phyloP scores from a whole-genome alignment of 75 land plant species.

The Selaginella moellendorffii region DNA sequence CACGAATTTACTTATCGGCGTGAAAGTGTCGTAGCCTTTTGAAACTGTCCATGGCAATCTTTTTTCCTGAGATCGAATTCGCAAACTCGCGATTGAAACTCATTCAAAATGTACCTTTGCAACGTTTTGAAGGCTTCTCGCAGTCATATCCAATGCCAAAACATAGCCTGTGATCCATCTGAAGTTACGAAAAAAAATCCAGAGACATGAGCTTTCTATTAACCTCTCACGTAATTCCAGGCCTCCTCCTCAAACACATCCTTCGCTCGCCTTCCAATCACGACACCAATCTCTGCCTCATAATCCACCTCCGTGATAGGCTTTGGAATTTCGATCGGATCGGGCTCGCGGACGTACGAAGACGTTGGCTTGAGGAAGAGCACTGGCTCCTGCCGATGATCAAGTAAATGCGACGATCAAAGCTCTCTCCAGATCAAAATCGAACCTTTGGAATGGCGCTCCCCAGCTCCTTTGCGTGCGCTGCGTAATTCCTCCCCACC shows the following conservation, averaged over 20 bases:
- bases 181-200: background rate
- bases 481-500: constrained; percentile 92
- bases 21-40: constrained; percentile 94
- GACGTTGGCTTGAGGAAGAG: constrained; percentile 88
- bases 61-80: constrained; percentile 27
- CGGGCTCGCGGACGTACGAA: constrained; percentile 69
- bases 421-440: too few species aligned
- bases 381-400: constrained; percentile 57
- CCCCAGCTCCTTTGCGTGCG: constrained; percentile 97
- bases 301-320: constrained; percentile 53
- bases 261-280: constrained; percentile 71
- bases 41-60: constrained; percentile 97
- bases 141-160: constrained; percentile 94
- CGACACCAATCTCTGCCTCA: constrained; percentile 85
- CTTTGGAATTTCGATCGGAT: constrained; percentile 71
- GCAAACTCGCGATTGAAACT: background rate
- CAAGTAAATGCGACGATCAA: background rate
- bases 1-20: constrained; percentile 87
- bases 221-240: constrained; percentile 86
- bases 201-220: background rate
- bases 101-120: constrained; percentile 49
- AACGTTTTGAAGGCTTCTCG: constrained; percentile 70
- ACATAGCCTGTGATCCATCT: constrained; percentile 67
- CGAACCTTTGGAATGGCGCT: constrained; percentile 35
- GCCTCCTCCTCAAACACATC: constrained; percentile 56